Base-by-base conservation (phyloP, 352 stramenopile species). In the Globisporangium recalcitrans region DNA sequence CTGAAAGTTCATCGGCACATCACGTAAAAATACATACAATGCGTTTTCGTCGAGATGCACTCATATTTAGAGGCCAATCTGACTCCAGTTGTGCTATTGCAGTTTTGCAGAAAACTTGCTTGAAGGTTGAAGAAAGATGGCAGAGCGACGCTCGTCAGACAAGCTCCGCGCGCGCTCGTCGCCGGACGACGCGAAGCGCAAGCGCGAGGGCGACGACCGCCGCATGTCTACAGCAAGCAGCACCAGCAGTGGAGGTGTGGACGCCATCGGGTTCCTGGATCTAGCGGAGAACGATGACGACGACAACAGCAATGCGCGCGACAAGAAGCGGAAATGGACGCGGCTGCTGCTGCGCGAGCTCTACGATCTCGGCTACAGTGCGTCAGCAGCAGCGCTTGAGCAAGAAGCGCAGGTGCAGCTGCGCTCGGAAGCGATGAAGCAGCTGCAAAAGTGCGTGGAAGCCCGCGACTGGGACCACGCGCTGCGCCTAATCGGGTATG, bases 291-390 rank as follows among this genome's bases (percentile, higher is more conserved):
- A 11, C 22, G 52, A 40, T 5, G 53, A 21, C 27, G 36, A 46
- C 22, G 34, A 31, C 26, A 26, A 8, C 21, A 31, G 11, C 14
- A 49, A 38, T 7, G 16, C 51, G 57, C 62, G 42, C 10, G 54
- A 62, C 6, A 58, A 63, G 42, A 72, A 71, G 58, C 71, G 67
- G 52, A 88, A 89, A 53, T 93, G 84, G 84, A 76, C 78, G 55
- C 80, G 84, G 24, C 59, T 91, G 46, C 55, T 93, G 31, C 74
- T 93, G 4, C 78, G 84, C 11, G 84, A 93, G 64, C 74, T 93
- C 22, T 88, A 90, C 67, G 84, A 93, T 63, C 68, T 89, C 19
- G 80, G 80, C 9, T 90, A 76, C 42, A 40, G 42, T 10, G 58
- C 70, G 22, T 62, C 78, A 0, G 84, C 82, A 0, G 65, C 64